Conservation (phyloP, 345 rosid genomes). For the Leavenworthia alabamica region DNA sequence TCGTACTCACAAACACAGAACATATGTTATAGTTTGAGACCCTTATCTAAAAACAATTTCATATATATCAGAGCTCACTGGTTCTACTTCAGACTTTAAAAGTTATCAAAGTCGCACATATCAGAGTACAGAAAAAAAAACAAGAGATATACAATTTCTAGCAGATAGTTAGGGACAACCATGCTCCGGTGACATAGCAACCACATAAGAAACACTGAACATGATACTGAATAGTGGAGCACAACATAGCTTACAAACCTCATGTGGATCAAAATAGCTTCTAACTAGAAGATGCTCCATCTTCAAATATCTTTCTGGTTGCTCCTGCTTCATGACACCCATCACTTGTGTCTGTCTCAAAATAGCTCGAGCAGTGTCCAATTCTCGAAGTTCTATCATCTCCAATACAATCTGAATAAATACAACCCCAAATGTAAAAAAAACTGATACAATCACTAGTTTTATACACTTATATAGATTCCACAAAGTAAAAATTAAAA, state of each 20-base stretch:
- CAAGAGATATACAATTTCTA: neutral
- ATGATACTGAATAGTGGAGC: neutral
- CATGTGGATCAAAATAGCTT: conserved; percentile 92
- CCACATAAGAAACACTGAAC: neutral
- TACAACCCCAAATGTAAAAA: neutral
- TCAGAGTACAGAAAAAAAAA: neutral
- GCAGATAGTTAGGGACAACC: neutral
- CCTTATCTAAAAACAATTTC: neutral
- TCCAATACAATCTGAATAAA: conserved; percentile 75
- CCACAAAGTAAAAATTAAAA: neutral
- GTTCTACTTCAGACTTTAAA: neutral
- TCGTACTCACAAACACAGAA: neutral
- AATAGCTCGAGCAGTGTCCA: conserved; percentile 94
- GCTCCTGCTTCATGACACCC: conserved; percentile 99
- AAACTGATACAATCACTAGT: neutral
- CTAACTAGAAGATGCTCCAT: conserved; percentile 94
- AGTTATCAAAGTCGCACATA: neutral
- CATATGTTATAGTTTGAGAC: neutral
- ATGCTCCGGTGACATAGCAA: conserved; percentile 2
- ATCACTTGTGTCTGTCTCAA: conserved; percentile 95
- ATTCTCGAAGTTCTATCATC: conserved; percentile 94
- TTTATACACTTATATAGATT: neutral
- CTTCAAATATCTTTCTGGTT: conserved; percentile 87
- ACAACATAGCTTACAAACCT: conserved; percentile 42
- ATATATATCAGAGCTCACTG: neutral